Conservation (phyloP, 495 filamentous ascomycete genomes). For the Talaromyces thailandensis region DNA sequence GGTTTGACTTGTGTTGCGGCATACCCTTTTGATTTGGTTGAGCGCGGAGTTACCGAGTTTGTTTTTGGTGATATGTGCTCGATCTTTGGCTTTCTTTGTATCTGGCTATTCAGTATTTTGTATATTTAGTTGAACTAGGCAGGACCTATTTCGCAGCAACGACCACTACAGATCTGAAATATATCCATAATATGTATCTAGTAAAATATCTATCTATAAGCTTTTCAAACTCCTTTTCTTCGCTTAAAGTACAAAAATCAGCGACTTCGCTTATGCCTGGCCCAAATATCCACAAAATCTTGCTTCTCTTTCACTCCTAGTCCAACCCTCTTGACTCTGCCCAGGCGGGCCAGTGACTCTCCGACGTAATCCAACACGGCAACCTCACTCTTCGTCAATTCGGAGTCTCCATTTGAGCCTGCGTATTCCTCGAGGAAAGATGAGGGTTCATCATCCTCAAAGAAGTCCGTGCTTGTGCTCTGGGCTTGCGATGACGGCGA, state of each 20-base stretch:
- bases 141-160: not conserved
- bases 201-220: not conserved
- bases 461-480: constrained; percentile 18
- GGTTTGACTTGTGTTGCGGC: not conserved
- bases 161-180: not conserved
- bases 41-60: not conserved
- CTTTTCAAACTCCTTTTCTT: not conserved
- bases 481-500: constrained; percentile 8
- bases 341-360: constrained; percentile 81
- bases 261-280: constrained; percentile 27
- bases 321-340: constrained; percentile 82
- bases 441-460: constrained; percentile 6
- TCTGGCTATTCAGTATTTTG: not conserved
- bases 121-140: not conserved
- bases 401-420: constrained; percentile 22
- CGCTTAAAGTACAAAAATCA: not conserved
- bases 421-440: not conserved
- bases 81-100: not conserved
- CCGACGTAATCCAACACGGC: constrained; percentile 62
- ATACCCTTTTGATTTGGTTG: not conserved
- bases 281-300: constrained; percentile 62
- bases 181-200: not conserved
- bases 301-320: constrained; percentile 75
- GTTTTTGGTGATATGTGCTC: not conserved
- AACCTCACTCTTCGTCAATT: constrained; percentile 46